These are phyloP conservation scores for Candida loeiensis DNA, from an alignment of 805 yeast species.

Conservation along the genomic window DNA sequence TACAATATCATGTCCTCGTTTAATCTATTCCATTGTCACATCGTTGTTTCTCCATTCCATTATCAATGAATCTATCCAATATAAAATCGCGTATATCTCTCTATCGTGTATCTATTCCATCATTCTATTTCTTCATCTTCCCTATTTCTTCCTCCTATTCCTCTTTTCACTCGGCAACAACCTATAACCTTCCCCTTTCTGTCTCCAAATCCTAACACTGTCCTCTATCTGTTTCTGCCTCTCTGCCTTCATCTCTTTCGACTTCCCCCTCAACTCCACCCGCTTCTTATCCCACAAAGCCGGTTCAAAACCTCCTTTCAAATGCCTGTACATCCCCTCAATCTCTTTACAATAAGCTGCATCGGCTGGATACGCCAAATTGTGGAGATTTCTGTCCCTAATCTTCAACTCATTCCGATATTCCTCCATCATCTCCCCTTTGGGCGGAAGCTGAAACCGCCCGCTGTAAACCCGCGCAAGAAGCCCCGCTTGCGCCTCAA, in stretches of 20 bases:
- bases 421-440: conserved; percentile 25
- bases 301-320: conserved; percentile 18
- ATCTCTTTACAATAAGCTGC: conserved; percentile 19
- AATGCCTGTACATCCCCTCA: conserved; percentile 13
- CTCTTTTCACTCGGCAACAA: conserved; percentile 10
- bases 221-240: conserved; percentile 13
- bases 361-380: conserved; percentile 18
- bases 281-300: conserved; percentile 17
- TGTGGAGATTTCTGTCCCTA: conserved; percentile 18
- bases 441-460: conserved; percentile 24
- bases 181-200: conserved; percentile 13
- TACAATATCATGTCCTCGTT: no score
- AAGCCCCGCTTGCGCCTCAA: conserved; percentile 38
- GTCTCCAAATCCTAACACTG: conserved; percentile 14
- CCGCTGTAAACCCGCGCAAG: conserved; percentile 33
- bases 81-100: no score
- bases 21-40: no score
- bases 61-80: no score
- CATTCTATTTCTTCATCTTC: neutral
- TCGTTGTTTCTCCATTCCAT: no score
- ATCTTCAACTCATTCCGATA: conserved; percentile 17
- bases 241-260: conserved; percentile 15
- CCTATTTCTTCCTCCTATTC: neutral
- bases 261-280: conserved; percentile 13
- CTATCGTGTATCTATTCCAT: neutral